Percentiles rank a stretch among this genome's conserved stretches.
These are phyloP conservation scores for Hansenula sp. DNA, from an alignment of 1,139 yeast species.

Conservation along the genomic window DNA sequence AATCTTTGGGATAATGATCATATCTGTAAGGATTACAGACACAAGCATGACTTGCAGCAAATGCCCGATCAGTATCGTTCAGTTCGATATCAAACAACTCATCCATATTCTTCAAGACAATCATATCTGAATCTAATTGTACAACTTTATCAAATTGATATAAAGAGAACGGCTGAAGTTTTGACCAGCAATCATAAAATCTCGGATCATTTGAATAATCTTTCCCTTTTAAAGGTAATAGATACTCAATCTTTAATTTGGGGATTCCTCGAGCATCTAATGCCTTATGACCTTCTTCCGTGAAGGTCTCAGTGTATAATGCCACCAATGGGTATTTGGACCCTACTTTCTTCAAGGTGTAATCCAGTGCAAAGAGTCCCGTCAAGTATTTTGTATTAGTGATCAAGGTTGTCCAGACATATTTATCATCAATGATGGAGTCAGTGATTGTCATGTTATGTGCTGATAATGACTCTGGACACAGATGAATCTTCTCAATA, in stretches of 20 bases:
- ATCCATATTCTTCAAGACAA: slow-evolving; percentile 49
- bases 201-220: slow-evolving; percentile 43
- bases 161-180: slow-evolving; percentile 46
- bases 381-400: slow-evolving; percentile 44
- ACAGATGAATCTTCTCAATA: too few relatives aligned
- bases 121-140: slow-evolving; percentile 54
- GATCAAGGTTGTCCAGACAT: slow-evolving; percentile 51
- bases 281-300: slow-evolving; percentile 33
- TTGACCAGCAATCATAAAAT: slow-evolving; percentile 56
- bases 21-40: slow-evolving; percentile 50
- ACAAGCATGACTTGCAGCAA: slow-evolving; percentile 59
- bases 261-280: slow-evolving; percentile 37
- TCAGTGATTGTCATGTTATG: background rate
- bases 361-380: slow-evolving; percentile 45
- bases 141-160: slow-evolving; percentile 44
- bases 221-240: slow-evolving; percentile 37
- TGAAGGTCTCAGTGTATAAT: slow-evolving; percentile 43
- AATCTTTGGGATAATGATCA: slow-evolving; percentile 46
- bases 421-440: background rate
- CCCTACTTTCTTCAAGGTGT: slow-evolving; percentile 33
- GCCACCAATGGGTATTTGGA: slow-evolving; percentile 47
- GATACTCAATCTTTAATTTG: slow-evolving; percentile 33
- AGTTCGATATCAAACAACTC: slow-evolving; percentile 42
- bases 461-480: too few relatives aligned
- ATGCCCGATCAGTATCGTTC: slow-evolving; percentile 26